phyloP scores from a whole-genome alignment of 1,284 basidiomycete species.

The Malassezia japonica region DNA sequence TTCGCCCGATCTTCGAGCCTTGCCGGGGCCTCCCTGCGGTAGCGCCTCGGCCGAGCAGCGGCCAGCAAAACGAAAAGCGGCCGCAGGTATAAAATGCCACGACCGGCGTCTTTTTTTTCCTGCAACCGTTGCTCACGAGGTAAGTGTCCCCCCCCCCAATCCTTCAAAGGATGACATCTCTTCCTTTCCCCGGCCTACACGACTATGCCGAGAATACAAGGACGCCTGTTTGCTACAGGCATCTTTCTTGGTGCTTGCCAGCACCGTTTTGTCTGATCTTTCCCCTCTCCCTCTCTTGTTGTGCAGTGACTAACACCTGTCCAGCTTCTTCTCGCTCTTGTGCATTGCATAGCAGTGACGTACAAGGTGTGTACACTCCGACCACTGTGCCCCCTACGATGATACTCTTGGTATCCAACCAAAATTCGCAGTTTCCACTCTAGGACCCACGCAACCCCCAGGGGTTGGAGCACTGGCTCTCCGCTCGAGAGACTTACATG shows the following conservation, averaged over 20 bases:
- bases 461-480: conserved; percentile 44
- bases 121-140: not conserved
- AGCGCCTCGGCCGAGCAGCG: not conserved
- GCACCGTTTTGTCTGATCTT: conserved; percentile 43
- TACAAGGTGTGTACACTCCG: not conserved
- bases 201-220: conserved; percentile 49
- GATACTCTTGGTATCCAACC: conserved; percentile 49
- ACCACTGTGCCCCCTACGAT: conserved; percentile 34
- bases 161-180: conserved; percentile 17
- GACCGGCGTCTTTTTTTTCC: not conserved
- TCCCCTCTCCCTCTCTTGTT: conserved; percentile 9
- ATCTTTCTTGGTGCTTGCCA: conserved; percentile 46
- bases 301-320: not conserved
- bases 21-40: not conserved
- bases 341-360: not conserved
- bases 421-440: conserved; percentile 50
- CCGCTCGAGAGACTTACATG: conserved; percentile 41
- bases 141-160: conserved; percentile 2
- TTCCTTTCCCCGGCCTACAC: conserved; percentile 49
- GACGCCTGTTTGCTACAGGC: conserved; percentile 43
- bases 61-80: not conserved
- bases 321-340: not conserved
- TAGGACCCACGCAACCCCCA: conserved; percentile 39
- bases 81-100: not conserved
- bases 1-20: not conserved